Evolutionary conservation across 371 early-diverging fungal genomes (phyloP), one percentile per base, ranked within the genome.

Genomic region (Syncephalastrum monosporum): DNA sequence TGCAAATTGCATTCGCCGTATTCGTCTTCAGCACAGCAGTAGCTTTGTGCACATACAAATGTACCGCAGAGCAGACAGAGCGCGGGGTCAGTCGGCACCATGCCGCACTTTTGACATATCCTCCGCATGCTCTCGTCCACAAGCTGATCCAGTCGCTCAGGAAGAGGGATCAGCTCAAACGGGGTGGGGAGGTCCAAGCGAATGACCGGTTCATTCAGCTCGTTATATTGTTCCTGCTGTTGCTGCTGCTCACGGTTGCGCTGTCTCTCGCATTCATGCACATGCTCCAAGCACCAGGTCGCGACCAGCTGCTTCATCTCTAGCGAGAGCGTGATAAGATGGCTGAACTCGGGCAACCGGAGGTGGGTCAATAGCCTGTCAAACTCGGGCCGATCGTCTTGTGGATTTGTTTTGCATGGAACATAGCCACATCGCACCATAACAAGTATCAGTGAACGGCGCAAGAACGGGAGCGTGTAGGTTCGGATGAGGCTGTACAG

Each of bases 1-100:
- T 97, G 98, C 50, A 83, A 71, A 57, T 93, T 93, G 72, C 96
- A 96, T 69, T 97, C 98, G 38, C 97, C 96, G 19, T 85, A 77
- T 53, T 87, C 89, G 24, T 92, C 93, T 53, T 90, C 91, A 46
- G 82, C 77, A 77, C 98, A 98, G 67, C 98, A 98, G 63, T 89
- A 93, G 56, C 88, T 86, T 67, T 94, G 93, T 14, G 84, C 76
- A 68, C 98, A 98, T 4, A 98, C 90, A 69, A 94, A 86, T 1
- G 84, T 81, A 8, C 98, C 97, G 73, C 98, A 98, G 24, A 94
- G 65, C 44, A 98, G 74, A 60, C 98, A 98, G 15, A 96, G 67
- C 0, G 95, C 96, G 0, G 96, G 95, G 52, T 95, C 93, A 29
- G 79, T 72, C 3, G 97, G 97, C 0, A 90, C 81, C 6, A 85